phyloP scores from a whole-genome alignment of 2,329 filamentous ascomycete genomes.

The Xenosphaeropsis pyriputrescens region DNA sequence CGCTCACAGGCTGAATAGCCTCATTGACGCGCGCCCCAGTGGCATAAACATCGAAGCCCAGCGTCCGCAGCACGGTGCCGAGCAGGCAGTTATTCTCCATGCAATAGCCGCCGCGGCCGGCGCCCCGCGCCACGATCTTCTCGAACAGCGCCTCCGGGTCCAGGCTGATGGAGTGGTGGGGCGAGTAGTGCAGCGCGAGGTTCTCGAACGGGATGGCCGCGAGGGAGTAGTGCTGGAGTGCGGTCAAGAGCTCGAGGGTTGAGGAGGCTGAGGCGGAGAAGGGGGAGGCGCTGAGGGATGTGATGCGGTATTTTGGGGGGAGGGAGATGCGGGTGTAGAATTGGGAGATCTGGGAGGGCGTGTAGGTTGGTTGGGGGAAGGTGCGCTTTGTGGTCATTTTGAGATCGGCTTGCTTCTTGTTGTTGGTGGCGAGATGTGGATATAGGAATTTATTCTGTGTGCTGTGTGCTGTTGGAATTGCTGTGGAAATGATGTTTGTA shows the following conservation, averaged over 20 bases:
- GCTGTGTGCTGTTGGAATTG: too few relatives aligned
- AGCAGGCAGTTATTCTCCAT: constrained; percentile 43
- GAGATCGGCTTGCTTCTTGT: too few relatives aligned
- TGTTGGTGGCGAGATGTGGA: too few relatives aligned
- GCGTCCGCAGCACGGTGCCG: constrained; percentile 30
- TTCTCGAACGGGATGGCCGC: constrained; percentile 40
- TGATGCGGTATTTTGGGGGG: constrained; percentile 1
- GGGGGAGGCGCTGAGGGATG: neutral
- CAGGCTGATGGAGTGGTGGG: constrained; percentile 23
- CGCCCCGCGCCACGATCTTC: constrained; percentile 29
- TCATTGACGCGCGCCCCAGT: constrained; percentile 32
- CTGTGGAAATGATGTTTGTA: too few relatives aligned
- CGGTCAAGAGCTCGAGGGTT: constrained; percentile 20
- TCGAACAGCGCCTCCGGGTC: constrained; percentile 29
- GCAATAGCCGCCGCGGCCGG: constrained; percentile 41
- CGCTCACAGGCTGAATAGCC: constrained; percentile 5
- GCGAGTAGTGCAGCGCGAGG: constrained; percentile 34
- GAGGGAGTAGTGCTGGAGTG: constrained; percentile 29
- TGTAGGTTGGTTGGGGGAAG: constrained; percentile 1
- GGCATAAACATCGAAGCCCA: constrained; percentile 39
- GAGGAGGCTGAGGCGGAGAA: neutral
- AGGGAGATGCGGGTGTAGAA: constrained; percentile 5
- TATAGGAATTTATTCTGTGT: too few relatives aligned
- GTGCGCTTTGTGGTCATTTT: neutral
- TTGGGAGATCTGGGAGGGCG: constrained; percentile 3